phyloP scores from a whole-genome alignment of 1,139 yeast genomes.

The Sugiyamaella castrensis region DNA sequence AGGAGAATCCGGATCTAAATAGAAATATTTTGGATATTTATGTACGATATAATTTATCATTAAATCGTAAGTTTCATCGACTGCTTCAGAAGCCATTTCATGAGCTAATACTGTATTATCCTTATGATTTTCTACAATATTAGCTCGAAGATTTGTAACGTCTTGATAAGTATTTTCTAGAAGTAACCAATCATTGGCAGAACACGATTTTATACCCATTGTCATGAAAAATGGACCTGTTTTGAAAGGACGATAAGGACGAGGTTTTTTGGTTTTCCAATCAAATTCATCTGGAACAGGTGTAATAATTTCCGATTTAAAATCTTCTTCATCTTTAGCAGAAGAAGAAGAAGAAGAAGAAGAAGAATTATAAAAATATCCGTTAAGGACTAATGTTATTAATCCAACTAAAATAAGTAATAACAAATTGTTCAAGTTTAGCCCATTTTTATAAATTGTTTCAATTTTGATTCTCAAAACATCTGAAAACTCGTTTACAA shows the following conservation, averaged over 20 bases:
- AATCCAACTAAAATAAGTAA: background rate
- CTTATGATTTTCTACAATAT: slow-evolving; percentile 44
- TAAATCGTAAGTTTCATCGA: slow-evolving; percentile 55
- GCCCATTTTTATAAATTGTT: background rate
- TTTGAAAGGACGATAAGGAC: slow-evolving; percentile 59
- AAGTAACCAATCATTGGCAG: slow-evolving; percentile 60
- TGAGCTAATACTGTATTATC: slow-evolving; percentile 40
- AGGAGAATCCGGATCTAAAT: slow-evolving; percentile 18
- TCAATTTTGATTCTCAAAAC: too few species aligned
- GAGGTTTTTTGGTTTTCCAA: slow-evolving; percentile 51
- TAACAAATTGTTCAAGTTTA: background rate
- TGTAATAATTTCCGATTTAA: slow-evolving; percentile 11
- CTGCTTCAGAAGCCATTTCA: slow-evolving; percentile 48
- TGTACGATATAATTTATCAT: slow-evolving; percentile 48
- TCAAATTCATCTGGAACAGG: slow-evolving; percentile 29
- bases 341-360: too few species aligned
- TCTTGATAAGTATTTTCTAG: slow-evolving; percentile 61
- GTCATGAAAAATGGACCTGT: slow-evolving; percentile 61
- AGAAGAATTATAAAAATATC: too few species aligned
- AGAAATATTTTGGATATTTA: slow-evolving; percentile 62
- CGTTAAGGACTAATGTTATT: background rate
- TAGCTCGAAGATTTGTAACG: slow-evolving; percentile 45
- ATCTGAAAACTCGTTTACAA: too few species aligned
- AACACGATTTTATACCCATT: slow-evolving; percentile 60
- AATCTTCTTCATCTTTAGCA: background rate